Evolutionary conservation across 306 rosid species (phyloP).

Genomic region (Prunus armeniaca): DNA sequence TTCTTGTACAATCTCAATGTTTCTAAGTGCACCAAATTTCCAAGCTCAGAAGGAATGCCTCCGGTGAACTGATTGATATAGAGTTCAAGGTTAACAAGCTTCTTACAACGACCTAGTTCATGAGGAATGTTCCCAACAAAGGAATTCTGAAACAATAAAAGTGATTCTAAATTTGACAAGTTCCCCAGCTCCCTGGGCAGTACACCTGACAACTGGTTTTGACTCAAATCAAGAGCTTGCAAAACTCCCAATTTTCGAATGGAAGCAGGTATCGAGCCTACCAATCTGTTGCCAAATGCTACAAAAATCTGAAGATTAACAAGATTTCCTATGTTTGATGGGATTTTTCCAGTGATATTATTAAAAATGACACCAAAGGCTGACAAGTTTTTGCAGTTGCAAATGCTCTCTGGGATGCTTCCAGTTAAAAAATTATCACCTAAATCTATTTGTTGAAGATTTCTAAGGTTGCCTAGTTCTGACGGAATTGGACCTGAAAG

Average conservation of each 20-base stretch:
- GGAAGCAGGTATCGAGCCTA: conserved; percentile 65
- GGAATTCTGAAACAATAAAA: conserved; percentile 45
- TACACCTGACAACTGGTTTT: conserved; percentile 58
- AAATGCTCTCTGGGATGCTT: conserved; percentile 65
- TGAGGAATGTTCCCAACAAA: conserved; percentile 59
- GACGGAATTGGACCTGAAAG: conserved; percentile 67
- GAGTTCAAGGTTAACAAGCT: conserved; percentile 52
- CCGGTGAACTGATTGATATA: conserved; percentile 50
- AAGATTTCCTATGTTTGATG: conserved; percentile 54
- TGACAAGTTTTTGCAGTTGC: conserved; percentile 60
- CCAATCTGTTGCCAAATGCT: conserved; percentile 48
- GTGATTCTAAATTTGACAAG: conserved; percentile 42
- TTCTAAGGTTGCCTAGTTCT: conserved; percentile 49
- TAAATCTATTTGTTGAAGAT: conserved; percentile 47
- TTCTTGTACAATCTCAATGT: conserved; percentile 45
- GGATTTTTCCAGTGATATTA: conserved; percentile 62
- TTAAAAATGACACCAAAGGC: conserved; percentile 41
- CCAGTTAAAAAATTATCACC: conserved; percentile 52
- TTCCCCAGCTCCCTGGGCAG: conserved; percentile 65
- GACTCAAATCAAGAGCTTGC: conserved; percentile 55
- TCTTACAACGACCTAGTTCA: conserved; percentile 52
- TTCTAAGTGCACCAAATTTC: conserved; percentile 50
- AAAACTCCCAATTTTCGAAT: conserved; percentile 50
- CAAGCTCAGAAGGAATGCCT: conserved; percentile 65
- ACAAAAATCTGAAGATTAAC: conserved; percentile 37